These are phyloP conservation scores for Phalaenopsis hybrid DNA, from an alignment of 116 monocot species.

Conservation along the genomic window DNA sequence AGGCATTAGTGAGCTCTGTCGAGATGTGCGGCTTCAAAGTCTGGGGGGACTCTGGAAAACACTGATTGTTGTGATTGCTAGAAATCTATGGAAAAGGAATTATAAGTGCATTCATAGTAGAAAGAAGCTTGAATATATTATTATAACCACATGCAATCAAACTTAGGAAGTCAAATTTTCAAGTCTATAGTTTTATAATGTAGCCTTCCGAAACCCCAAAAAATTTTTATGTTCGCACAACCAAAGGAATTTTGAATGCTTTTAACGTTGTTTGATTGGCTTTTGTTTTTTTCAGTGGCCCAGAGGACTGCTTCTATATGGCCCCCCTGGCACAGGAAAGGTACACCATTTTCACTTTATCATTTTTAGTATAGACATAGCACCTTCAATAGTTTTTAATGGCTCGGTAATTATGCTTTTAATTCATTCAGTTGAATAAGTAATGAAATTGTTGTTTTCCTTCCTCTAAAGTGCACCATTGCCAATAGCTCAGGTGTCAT, in stretches of 20 bases:
- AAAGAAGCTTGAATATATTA: not conserved
- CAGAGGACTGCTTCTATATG: slow-evolving; percentile 83
- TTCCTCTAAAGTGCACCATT: not conserved
- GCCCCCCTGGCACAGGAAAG: slow-evolving; percentile 95
- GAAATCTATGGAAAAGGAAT: not conserved
- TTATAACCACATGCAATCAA: not conserved
- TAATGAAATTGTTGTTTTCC: not conserved
- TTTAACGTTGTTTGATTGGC: not conserved
- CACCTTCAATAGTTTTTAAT: not conserved
- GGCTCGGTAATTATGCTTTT: not conserved
- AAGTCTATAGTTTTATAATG: not conserved
- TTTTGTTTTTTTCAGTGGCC: slow-evolving; percentile 60
- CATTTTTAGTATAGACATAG: not conserved
- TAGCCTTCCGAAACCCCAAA: not conserved
- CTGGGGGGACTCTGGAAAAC: not conserved
- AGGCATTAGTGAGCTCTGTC: not conserved
- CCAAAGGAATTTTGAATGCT: not conserved
- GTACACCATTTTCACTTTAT: slow-evolving; percentile 19
- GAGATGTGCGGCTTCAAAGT: not conserved
- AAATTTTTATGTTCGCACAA: not conserved
- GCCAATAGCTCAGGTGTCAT: not conserved
- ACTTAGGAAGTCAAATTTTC: not conserved
- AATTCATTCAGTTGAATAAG: not conserved
- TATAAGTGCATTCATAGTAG: not conserved
- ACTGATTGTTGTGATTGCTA: not conserved